Conservation (phyloP, 2,329 filamentous ascomycete genomes). For the Sporothrix curviconia region DNA sequence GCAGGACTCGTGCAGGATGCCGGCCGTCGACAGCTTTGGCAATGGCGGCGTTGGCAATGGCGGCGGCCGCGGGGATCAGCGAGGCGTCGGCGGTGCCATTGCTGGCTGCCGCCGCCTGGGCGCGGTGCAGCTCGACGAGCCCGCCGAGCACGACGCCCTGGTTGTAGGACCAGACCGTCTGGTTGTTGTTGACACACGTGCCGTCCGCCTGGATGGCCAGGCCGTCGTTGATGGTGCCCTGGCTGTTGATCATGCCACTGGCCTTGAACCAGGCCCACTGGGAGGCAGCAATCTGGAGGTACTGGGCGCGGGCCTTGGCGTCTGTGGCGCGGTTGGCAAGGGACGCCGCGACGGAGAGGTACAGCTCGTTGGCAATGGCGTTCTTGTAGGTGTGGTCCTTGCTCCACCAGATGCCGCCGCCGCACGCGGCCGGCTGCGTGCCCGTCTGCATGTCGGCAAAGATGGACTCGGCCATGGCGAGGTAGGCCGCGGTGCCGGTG, state of each 20-base stretch:
- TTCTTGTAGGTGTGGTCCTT: conserved; percentile 46
- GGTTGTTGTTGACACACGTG: conserved; percentile 42
- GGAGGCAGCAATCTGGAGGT: conserved; percentile 39
- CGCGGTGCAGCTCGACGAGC: conserved; percentile 40
- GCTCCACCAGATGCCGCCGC: conserved; percentile 53
- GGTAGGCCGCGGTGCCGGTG: conserved; percentile 39
- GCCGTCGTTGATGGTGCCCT: conserved; percentile 49
- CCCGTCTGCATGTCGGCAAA: conserved; percentile 50
- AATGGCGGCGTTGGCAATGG: conserved; percentile 48
- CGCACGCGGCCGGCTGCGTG: conserved; percentile 34
- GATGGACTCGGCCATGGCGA: conserved; percentile 44
- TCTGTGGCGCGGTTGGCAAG: conserved; percentile 42
- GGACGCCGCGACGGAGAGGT: conserved; percentile 44
- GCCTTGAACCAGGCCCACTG: conserved; percentile 48
- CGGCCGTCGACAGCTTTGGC: conserved; percentile 34
- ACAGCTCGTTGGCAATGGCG: conserved; percentile 52
- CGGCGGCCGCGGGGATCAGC: conserved; percentile 36
- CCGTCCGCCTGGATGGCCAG: conserved; percentile 35
- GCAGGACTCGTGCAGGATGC: conserved; percentile 48
- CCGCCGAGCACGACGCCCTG: conserved; percentile 50
- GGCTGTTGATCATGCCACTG: conserved; percentile 43
- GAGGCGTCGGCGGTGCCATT: conserved; percentile 30
- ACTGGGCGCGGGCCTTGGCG: conserved; percentile 29
- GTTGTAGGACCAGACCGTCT: conserved; percentile 47
- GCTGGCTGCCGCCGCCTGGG: conserved; percentile 32